Conservation (phyloP, 2,329 filamentous ascomycete species). For the Epichloe amarillans region DNA sequence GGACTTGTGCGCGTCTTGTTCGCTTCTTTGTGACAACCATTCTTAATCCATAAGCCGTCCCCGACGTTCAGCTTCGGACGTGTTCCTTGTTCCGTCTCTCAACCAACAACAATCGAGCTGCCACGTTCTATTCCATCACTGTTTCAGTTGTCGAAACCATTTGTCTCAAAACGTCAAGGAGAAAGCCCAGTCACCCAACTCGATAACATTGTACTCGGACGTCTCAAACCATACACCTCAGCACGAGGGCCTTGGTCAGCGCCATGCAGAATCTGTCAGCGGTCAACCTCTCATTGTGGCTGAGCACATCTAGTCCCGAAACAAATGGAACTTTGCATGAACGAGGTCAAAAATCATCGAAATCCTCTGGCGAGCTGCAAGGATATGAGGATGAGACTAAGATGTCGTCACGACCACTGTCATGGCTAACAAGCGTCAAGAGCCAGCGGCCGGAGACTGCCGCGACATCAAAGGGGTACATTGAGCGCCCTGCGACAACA, state of each 20-base stretch:
- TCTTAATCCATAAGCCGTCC: background rate
- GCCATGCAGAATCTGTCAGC: background rate
- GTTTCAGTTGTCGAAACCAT: no score
- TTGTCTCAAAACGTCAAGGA: no score
- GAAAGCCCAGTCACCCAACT: no score
- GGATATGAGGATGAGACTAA: background rate
- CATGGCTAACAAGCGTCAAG: conserved; percentile 13
- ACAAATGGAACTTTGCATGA: background rate
- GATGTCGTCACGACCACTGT: background rate
- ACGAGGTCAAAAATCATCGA: background rate
- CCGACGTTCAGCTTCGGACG: background rate
- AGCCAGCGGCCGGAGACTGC: conserved; percentile 6
- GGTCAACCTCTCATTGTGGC: background rate
- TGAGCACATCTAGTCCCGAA: background rate
- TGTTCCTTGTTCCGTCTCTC: background rate
- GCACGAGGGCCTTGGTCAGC: background rate
- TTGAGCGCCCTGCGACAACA: background rate
- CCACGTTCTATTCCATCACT: background rate
- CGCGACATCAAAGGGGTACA: conserved; percentile 1
- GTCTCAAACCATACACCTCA: background rate
- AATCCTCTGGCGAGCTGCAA: background rate
- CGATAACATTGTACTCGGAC: background rate
- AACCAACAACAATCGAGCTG: background rate
- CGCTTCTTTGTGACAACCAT: background rate
- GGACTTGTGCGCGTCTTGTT: background rate